Conservation (phyloP, 257 asterid species). For the Solanum tarapatanum region DNA sequence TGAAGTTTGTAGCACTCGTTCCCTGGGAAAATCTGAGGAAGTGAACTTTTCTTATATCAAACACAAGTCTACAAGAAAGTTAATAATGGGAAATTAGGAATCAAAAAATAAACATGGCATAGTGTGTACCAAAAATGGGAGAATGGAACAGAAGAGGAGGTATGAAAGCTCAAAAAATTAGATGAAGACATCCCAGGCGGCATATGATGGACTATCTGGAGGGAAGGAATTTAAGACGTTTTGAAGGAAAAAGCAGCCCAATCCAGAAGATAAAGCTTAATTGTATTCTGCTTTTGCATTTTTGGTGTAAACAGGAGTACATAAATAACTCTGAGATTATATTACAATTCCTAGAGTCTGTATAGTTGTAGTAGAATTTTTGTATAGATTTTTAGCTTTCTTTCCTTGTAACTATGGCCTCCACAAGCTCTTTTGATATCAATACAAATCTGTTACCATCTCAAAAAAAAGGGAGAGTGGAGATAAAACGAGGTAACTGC, state of each 20-base stretch:
- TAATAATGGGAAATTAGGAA: not conserved
- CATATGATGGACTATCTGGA: not conserved
- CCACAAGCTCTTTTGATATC: not conserved
- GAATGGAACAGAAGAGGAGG: not conserved
- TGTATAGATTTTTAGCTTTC: not conserved
- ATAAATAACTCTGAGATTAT: not conserved
- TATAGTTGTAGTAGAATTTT: not conserved
- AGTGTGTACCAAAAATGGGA: not conserved
- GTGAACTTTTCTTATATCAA: not conserved
- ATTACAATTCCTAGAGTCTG: not conserved
- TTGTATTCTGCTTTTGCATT: not conserved
- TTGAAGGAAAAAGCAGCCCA: not conserved
- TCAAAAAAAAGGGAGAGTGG: not conserved
- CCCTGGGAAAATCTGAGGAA: not conserved
- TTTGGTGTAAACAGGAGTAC: not conserved
- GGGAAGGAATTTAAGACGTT: not conserved
- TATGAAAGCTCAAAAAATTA: not conserved
- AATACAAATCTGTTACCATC: not conserved
- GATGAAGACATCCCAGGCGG: not conserved
- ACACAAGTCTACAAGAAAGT: not conserved
- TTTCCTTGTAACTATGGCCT: not conserved
- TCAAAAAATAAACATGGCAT: not conserved
- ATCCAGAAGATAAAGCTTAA: not conserved
- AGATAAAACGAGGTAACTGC: not conserved
- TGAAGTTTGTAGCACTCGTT: not conserved